Evolutionary conservation across 169 alveolate genomes (phyloP).

Genomic region (Cryptosporidium sp.): DNA sequence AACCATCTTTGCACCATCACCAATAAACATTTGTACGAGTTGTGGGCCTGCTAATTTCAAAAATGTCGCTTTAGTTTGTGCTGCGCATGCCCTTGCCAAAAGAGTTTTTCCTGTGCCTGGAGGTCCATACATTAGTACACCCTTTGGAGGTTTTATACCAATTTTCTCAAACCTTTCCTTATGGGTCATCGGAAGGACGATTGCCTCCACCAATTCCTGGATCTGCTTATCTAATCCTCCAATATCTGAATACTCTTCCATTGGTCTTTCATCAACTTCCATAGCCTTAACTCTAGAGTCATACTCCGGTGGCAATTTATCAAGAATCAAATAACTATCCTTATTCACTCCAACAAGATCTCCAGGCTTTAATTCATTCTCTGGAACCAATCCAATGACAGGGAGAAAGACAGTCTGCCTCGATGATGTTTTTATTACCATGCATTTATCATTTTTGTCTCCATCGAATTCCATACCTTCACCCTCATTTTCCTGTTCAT

Average conservation of each 20-base stretch:
- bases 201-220: conserved; percentile 93
- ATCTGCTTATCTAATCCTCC: conserved; percentile 99
- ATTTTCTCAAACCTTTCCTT: conserved; percentile 99
- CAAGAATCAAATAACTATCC: conserved; percentile 97
- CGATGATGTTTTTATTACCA: conserved; percentile 93
- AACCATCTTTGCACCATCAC: conserved; percentile 99
- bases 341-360: conserved; percentile 99
- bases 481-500: conserved; percentile 81
- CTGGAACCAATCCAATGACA: conserved; percentile 95
- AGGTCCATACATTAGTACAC: conserved; percentile 92
- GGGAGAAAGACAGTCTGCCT: conserved; percentile 98
- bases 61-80: conserved; percentile 99
- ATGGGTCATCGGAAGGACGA: conserved; percentile 97
- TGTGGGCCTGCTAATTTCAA: conserved; percentile 99
- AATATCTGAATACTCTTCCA: conserved; percentile 98
- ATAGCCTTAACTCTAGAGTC: conserved; percentile 99
- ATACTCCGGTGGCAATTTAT: conserved; percentile 99
- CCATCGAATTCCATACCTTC: conserved; percentile 78
- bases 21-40: conserved; percentile 97
- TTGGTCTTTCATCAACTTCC: conserved; percentile 99
- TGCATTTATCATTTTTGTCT: conserved; percentile 86
- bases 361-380: conserved; percentile 89
- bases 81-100: conserved; percentile 95
- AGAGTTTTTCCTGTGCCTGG: conserved; percentile 96
- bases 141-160: conserved; percentile 97